phyloP scores from a whole-genome alignment of 1,139 yeast genomes.

The Entelexis paramagnoliae region DNA sequence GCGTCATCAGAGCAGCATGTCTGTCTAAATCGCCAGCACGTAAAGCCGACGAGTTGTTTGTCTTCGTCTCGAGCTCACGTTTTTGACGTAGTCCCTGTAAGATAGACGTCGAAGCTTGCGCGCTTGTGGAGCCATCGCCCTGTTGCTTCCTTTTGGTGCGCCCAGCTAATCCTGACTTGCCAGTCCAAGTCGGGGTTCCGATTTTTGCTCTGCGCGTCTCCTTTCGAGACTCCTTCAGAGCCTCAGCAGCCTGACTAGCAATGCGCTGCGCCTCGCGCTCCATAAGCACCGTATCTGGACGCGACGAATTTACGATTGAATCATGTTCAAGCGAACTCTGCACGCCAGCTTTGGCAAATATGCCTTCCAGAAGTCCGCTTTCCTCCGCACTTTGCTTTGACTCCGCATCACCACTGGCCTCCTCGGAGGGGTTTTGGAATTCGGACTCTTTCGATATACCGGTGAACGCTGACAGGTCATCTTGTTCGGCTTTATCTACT shows the following conservation, averaged over 20 bases:
- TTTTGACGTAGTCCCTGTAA: constrained; percentile 26
- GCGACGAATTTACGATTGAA: constrained; percentile 51
- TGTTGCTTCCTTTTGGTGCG: constrained; percentile 24
- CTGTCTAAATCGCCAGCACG: constrained; percentile 10
- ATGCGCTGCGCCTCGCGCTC: constrained; percentile 68
- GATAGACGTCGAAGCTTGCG: constrained; percentile 22
- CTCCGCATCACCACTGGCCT: constrained; percentile 28
- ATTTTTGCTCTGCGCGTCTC: constrained; percentile 53
- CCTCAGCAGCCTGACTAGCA: constrained; percentile 69
- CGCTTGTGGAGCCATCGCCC: constrained; percentile 17
- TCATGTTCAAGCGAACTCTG: constrained; percentile 75
- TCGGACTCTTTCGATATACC: constrained; percentile 31
- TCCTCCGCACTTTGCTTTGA: constrained; percentile 7
- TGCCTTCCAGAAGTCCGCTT: constrained; percentile 54
- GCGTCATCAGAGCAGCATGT: constrained; percentile 26
- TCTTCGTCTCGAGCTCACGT: constrained; percentile 27
- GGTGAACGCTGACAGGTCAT: constrained; percentile 16
- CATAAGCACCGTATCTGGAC: constrained; percentile 46
- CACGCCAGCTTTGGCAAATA: constrained; percentile 63
- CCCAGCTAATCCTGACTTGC: constrained; percentile 81
- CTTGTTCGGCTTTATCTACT: constrained; percentile 9
- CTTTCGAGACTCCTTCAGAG: constrained; percentile 57
- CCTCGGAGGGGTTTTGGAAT: constrained; percentile 18
- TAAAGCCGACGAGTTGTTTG: constrained; percentile 23
- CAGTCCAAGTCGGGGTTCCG: constrained; percentile 96